Evolutionary conservation across 108 stramenopile genomes (phyloP), one percentile per base, ranked within the genome.

Genomic region (Pseudonitzschia multiseries): DNA sequence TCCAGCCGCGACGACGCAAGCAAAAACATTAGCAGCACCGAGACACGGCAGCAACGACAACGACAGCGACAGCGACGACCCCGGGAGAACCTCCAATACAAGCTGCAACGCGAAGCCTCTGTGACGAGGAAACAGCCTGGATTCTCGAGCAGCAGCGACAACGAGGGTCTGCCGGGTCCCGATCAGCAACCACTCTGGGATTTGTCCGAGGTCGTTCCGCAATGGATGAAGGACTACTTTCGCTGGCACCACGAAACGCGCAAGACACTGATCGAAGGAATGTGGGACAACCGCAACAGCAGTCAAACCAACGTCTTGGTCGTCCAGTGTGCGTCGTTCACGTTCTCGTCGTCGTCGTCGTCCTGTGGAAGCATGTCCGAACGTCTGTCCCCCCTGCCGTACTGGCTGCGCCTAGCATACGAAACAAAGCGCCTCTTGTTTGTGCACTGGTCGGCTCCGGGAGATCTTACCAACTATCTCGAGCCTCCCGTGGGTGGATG

Each of bases 151-250:
- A 14, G 6, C 61, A 41, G 10, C 61, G 1, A 20, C 61, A 31
- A 59, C 31, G 42, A 65, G 17, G 42, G 22, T n/a, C n/a, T n/a
- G n/a, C n/a, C n/a, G n/a, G n/a, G n/a, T 22, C 17, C 32, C 8
- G 64, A n/a, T 9, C 50, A 51, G 12, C 33, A 65, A 65, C 32
- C 40, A 67, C 66, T 67, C n/a, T 79, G 79, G 79, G 63, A 79
- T 18, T 14, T 79, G n/a, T 74, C 73, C 4, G 69, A 79, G 18
- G 62, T 62, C 54, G 2, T 78, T 20, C 86, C 86, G 40, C n/a
- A 0, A 51, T 86, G 86, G 86, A 78, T 84, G 76, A 80, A 83
- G 62, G 83, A 84, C 0, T 84, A 84, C 26, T 81, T 80, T 42
- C 68, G 36, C 14, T 84, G 83, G 83, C 80, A 84, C 53, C 42